Percentiles rank a stretch among this genome's conserved stretches.
Conservation (phyloP, 176 grass and related monocot species). For the Olyra latifolia region DNA sequence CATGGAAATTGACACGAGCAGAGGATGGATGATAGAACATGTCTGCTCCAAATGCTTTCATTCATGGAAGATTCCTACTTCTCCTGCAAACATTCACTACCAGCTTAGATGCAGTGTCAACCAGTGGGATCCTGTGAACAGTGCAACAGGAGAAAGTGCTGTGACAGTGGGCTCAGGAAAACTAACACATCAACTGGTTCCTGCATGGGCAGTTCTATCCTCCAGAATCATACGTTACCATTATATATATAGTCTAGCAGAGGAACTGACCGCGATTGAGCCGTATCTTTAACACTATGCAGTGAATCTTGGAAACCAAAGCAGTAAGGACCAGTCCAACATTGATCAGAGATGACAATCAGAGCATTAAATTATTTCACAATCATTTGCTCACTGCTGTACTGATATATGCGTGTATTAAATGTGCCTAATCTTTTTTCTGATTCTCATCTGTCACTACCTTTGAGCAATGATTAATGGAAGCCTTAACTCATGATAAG, state of each 20-base stretch:
- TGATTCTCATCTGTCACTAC: neutral
- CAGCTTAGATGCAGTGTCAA: slow-evolving; percentile 30
- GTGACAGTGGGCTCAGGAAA: slow-evolving; percentile 24
- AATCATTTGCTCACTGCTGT: slow-evolving; percentile 40
- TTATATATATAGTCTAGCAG: neutral
- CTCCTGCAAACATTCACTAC: slow-evolving; percentile 36
- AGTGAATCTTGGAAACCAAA: slow-evolving; percentile 9
- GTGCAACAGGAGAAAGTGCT: slow-evolving; percentile 9
- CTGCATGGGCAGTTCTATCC: neutral
- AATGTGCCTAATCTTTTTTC: neutral
- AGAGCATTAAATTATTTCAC: neutral
- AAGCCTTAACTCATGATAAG: neutral
- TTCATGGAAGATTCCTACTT: slow-evolving; percentile 37
- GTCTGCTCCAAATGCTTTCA: slow-evolving; percentile 30
- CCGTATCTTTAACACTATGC: slow-evolving; percentile 12
- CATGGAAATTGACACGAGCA: slow-evolving; percentile 3
- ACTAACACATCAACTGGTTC: slow-evolving; percentile 28
- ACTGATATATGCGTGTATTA: neutral
- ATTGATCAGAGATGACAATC: slow-evolving; percentile 16
- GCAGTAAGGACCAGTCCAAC: neutral
- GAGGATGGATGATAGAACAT: slow-evolving; percentile 21
- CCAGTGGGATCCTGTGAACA: slow-evolving; percentile 37
- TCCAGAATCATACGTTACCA: neutral
- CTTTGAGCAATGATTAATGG: slow-evolving; percentile 14
- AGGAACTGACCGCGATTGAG: neutral